Base-by-base conservation (phyloP, 805 yeast species). In the Candida ulmi region DNA sequence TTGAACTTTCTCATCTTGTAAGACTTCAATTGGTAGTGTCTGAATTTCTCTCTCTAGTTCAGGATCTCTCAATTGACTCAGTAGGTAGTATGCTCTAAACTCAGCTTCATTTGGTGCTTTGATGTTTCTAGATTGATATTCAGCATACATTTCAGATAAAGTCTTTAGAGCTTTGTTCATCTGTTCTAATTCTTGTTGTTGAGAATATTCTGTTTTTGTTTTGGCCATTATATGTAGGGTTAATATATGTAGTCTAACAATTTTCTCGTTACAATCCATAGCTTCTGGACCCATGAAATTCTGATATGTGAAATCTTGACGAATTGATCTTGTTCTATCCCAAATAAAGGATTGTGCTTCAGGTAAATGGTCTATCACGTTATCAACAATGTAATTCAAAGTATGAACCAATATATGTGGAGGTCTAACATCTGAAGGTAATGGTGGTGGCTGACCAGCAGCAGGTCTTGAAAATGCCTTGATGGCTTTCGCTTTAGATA, bases 341-440 rank as follows among this genome's bases (percentile, higher is more conserved):
- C 99, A 95, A 8, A 93, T 62, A 50, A 93, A 91, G 0, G 95
- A 76, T 52, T 93, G 98, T 1, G 90, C 71, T 11, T 82, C 86
- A 0, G 98, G 97, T 18, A 91, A 64, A 29, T 76, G 68, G 0
- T 75, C 74, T 12, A 91, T 59, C 2, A 83, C 60, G 30, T 76
- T 71, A 16, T 78, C 78, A 8, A 87, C 74, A 27, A 93, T 69
- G 57, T 86, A 87, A 43, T 83, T 71, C 43, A 93, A 62, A 0
- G 97, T 81, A 27, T 68, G 53, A 11, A 71, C 72, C 19, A 93
- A 62, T 1, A 90, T 68, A 39, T 72, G 74, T 0, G 99, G 99
- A 1, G 99, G 96, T 44, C 99, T 71, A 4, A 93, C 99, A 58
- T 93, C 99, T 1, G 97, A 88, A 0, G 99, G 99, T 42, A 93